phyloP scores from a whole-genome alignment of 805 yeast species.

The Myxozyma geophila region DNA sequence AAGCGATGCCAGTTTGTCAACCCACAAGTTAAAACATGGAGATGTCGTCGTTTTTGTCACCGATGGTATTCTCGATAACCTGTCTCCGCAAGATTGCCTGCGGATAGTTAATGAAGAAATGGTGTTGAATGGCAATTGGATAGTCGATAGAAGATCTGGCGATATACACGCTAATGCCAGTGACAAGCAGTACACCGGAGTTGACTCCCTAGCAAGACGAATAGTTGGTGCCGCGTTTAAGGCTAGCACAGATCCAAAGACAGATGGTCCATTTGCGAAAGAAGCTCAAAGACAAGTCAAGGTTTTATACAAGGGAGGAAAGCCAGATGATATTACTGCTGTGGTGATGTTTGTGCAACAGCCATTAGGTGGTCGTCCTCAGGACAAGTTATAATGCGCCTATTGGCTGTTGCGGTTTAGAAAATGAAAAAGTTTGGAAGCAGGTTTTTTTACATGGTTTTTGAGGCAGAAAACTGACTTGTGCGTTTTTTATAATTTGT shows the following conservation, averaged over 20 bases:
- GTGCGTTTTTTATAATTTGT: background rate
- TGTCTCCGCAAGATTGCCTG: constrained; percentile 72
- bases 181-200: constrained; percentile 40
- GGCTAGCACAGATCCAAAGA: constrained; percentile 71
- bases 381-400: constrained; percentile 5
- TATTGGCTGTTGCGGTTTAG: background rate
- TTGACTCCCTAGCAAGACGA: constrained; percentile 54
- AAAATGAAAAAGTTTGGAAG: constrained; percentile 1
- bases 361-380: constrained; percentile 17
- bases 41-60: constrained; percentile 87
- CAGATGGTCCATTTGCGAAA: constrained; percentile 85
- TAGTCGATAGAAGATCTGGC: constrained; percentile 30
- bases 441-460: background rate
- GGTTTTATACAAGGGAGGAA: constrained; percentile 82
- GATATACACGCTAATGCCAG: constrained; percentile 16
- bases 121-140: constrained; percentile 45
- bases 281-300: constrained; percentile 69
- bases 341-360: constrained; percentile 66
- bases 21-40: constrained; percentile 65
- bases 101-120: constrained; percentile 63
- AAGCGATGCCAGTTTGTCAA: constrained; percentile 65
- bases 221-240: constrained; percentile 70
- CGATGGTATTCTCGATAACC: constrained; percentile 91
- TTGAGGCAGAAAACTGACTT: background rate
- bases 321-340: constrained; percentile 91